Evolutionary conservation across 306 rosid species (phyloP).

Genomic region (Cucurbita moschata): DNA sequence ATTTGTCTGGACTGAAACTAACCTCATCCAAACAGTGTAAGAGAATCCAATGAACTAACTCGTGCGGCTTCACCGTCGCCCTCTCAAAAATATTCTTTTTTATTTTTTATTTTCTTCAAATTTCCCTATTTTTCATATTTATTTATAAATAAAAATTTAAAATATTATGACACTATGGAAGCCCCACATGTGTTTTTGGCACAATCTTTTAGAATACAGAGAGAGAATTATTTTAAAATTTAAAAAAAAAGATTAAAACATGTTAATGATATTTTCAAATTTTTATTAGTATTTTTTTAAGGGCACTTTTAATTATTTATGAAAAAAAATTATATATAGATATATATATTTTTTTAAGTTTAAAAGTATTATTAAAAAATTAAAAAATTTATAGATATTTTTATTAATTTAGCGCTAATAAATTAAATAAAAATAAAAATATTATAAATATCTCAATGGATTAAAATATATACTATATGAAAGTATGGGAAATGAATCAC

Average conservation of each 20-base stretch:
- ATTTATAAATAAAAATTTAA: neutral
- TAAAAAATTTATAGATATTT: no score
- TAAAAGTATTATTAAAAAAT: no score
- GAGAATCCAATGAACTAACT: constrained; percentile 8
- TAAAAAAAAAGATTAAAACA: no score
- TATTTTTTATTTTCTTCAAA: neutral
- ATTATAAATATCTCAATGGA: no score
- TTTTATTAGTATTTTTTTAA: no score
- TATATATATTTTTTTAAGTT: no score
- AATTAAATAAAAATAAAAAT: no score
- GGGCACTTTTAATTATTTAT: no score
- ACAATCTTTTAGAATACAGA: neutral
- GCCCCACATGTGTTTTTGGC: constrained; percentile 5
- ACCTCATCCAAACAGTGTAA: constrained; percentile 1
- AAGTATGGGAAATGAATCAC: neutral
- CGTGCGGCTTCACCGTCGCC: constrained; percentile 5
- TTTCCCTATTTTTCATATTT: neutral
- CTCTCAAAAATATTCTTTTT: neutral
- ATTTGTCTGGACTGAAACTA: neutral
- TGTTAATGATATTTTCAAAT: no score
- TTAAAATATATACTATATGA: no score
- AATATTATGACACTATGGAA: neutral
- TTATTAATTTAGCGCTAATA: no score
- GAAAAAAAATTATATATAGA: no score
- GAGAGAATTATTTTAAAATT: neutral